Evolutionary conservation across 371 early-diverging fungal genomes (phyloP).

Genomic region (Capniomyces stellatus): DNA sequence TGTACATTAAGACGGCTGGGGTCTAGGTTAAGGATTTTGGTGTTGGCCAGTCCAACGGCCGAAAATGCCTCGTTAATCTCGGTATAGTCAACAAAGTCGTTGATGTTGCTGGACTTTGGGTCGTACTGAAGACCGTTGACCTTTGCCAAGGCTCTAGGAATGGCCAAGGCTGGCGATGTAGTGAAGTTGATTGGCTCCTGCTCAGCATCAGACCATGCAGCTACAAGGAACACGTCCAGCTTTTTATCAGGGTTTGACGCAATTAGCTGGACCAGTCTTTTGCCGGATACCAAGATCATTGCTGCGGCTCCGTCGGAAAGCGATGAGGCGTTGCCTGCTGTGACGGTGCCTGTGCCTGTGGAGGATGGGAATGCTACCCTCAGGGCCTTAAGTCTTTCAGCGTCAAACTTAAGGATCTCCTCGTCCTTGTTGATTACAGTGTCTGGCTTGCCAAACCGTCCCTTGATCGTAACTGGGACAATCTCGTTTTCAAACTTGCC

Average conservation of each 20-base stretch:
- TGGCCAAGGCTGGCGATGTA: constrained; percentile 77
- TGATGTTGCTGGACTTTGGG: constrained; percentile 52
- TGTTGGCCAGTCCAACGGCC: constrained; percentile 84
- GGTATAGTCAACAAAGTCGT: constrained; percentile 58
- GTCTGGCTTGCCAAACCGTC: constrained; percentile 69
- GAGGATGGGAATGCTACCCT: constrained; percentile 75
- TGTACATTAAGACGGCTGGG: constrained; percentile 68
- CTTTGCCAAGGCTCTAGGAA: constrained; percentile 74
- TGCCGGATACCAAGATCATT: constrained; percentile 64
- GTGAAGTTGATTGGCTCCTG: constrained; percentile 78
- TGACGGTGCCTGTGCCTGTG: constrained; percentile 67
- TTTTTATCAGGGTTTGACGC: constrained; percentile 32
- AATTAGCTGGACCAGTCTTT: constrained; percentile 56
- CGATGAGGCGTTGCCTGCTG: constrained; percentile 89
- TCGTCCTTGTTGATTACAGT: constrained; percentile 63
- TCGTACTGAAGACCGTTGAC: constrained; percentile 48
- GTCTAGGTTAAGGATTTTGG: constrained; percentile 50
- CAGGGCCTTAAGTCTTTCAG: constrained; percentile 62
- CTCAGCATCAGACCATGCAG: constrained; percentile 49
- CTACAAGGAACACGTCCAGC: constrained; percentile 8
- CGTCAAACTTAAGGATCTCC: constrained; percentile 29
- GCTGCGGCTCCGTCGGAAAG: constrained; percentile 92
- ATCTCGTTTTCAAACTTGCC: constrained; percentile 75
- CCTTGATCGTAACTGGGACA: constrained; percentile 63
- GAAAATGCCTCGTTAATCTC: constrained; percentile 98